Evolutionary conservation across 2,329 filamentous ascomycete genomes (phyloP), one percentile per base, ranked within the genome.

Genomic region (Trichoderma harzianum): DNA sequence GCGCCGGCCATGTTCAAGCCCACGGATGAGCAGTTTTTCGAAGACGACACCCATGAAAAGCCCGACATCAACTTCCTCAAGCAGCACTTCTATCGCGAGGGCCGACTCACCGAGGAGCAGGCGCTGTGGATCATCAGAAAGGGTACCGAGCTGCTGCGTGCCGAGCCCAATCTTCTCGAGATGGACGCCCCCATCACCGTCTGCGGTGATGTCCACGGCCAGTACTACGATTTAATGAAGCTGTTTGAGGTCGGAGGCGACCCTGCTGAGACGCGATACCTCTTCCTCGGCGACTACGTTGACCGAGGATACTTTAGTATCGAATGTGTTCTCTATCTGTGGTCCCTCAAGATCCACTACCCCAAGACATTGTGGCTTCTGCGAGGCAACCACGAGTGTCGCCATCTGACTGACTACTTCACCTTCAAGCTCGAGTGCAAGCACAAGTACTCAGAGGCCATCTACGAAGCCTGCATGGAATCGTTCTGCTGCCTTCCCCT

Each of bases 351-450:
- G 89, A 98, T 99, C 80, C 97, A 97, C 90, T 99, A 98, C 81
- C 96, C 96, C 69, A 94, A 98, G 83, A 95, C 94, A 24, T 90
- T 99, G 71, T 99, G 96, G 96, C 88, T 99, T 77, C 89, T 99
- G 76, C 93, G 96, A 78, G 96, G 96, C 76, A 99, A 99, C 84
- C 96, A 99, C 85, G 96, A 99, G 84, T 99, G 96, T 83, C 92
- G 96, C 79, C 96, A 99, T 86, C 88, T 99, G 88, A 99, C 96
- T 72, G 96, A 99, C 81, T 99, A 99, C 87, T 99, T 99, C 85
- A 99, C 96, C 73, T 99, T 99, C 87, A 98, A 99, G 87, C 91
- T 99, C 72, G 96, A 99, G 83, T 99, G 96, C 88, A 98, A 97
- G 86, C 96, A 99, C 89, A 99, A 99, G 83, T 99, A 99, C 84